Evolutionary conservation across 2,329 filamentous ascomycete genomes (phyloP).

Genomic region (Penicillium sp.): DNA sequence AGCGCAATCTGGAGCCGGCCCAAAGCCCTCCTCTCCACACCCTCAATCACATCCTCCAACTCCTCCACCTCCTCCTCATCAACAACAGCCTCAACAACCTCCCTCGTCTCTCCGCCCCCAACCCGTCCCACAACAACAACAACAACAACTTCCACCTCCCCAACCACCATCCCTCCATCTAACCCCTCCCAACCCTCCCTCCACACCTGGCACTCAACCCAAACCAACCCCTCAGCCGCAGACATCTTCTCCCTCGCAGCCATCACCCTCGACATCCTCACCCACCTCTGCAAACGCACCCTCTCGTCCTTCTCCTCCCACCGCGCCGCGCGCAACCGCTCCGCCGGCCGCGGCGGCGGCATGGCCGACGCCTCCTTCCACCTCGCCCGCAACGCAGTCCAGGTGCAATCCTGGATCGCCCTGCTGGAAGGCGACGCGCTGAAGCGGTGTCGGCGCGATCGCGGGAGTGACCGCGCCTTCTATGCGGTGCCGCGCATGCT

Average conservation of each 20-base stretch:
- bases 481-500: conserved; percentile 43
- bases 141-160: conserved; percentile 17
- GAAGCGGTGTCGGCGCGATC: conserved; percentile 35
- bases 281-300: conserved; percentile 60
- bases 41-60: conserved; percentile 37
- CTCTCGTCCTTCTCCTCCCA: conserved; percentile 58
- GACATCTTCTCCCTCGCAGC: conserved; percentile 64
- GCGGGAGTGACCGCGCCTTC: conserved; percentile 38
- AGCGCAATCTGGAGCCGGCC: conserved; percentile 28
- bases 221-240: conserved; percentile 41
- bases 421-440: conserved; percentile 52
- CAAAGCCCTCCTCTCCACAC: conserved; percentile 30
- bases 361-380: conserved; percentile 62
- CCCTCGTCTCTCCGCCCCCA: conserved; percentile 2
- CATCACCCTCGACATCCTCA: conserved; percentile 61
- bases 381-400: conserved; percentile 52
- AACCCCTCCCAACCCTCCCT: conserved; percentile 19
- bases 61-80: conserved; percentile 25
- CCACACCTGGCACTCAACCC: conserved; percentile 43
- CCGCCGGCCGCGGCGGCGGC: conserved; percentile 49
- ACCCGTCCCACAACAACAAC: not conserved
- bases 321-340: conserved; percentile 56
- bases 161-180: conserved; percentile 33
- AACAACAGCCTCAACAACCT: not conserved
- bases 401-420: conserved; percentile 60